phyloP scores from a whole-genome alignment of 2,329 filamentous ascomycete species.

The Immersiporthe knoxdaviesiana region DNA sequence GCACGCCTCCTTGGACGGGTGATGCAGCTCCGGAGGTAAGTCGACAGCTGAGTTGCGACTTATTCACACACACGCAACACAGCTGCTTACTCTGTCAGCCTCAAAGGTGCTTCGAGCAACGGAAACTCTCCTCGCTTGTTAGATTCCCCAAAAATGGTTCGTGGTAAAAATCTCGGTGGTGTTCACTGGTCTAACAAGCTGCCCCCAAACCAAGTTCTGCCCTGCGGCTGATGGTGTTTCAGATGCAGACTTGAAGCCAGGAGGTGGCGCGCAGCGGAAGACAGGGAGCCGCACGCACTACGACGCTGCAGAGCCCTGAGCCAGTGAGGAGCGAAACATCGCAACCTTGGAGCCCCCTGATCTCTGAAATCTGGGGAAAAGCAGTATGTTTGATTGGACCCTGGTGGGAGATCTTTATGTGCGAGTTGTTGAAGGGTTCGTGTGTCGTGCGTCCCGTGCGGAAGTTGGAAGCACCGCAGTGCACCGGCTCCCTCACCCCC shows the following conservation, averaged over 20 bases:
- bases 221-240: conserved; percentile 14
- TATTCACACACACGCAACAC: not conserved
- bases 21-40: not conserved
- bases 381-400: not conserved
- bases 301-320: not conserved
- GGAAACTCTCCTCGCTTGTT: not conserved
- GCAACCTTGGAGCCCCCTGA: not conserved
- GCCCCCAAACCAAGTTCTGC: not conserved
- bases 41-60: not conserved
- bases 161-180: not conserved
- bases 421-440: not conserved
- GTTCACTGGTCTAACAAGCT: not conserved
- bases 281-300: not conserved
- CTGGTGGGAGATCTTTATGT: not conserved
- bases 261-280: conserved; percentile 1
- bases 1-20: not conserved
- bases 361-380: not conserved
- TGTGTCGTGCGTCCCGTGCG: not conserved
- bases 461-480: not conserved
- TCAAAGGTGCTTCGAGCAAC: not conserved
- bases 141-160: not conserved
- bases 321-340: not conserved
- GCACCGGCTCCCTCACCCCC: not conserved
- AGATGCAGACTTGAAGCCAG: conserved; percentile 6
- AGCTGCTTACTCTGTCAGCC: not conserved